Conservation (phyloP, 2,329 filamentous ascomycete genomes). For the Neoscytalidium dimidiatum region DNA sequence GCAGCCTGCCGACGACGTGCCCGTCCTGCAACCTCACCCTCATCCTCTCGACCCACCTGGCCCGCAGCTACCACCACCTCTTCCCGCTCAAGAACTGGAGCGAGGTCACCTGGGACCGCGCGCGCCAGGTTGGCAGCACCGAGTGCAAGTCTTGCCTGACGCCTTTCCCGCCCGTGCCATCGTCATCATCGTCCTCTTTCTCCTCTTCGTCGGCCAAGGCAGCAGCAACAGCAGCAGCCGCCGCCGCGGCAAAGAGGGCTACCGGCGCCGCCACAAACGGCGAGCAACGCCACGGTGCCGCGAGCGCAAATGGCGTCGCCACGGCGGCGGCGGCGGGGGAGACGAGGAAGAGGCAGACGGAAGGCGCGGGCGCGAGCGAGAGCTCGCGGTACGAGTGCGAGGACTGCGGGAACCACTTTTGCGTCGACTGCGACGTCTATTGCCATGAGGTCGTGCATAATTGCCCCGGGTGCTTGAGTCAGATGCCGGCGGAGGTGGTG, state of each 20-base stretch:
- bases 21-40: conserved; percentile 89
- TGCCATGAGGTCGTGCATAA: conserved; percentile 94
- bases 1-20: conserved; percentile 85
- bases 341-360: conserved; percentile 29
- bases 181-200: too few species aligned
- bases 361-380: conserved; percentile 72
- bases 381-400: conserved; percentile 86
- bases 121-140: conserved; percentile 46
- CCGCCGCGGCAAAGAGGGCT: neutral
- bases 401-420: conserved; percentile 88
- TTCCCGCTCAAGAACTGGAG: conserved; percentile 75
- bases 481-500: neutral
- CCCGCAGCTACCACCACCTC: conserved; percentile 42
- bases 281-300: conserved; percentile 16
- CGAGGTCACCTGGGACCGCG: conserved; percentile 81
- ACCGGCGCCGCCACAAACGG: neutral
- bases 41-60: conserved; percentile 74
- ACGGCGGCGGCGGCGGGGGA: too few species aligned
- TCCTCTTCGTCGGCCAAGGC: too few species aligned
- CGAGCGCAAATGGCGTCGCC: conserved; percentile 25
- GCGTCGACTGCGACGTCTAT: conserved; percentile 96
- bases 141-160: conserved; percentile 79
- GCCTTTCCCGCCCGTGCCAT: conserved; percentile 63
- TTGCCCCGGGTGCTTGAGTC: conserved; percentile 80
- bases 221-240: too few species aligned